These are phyloP conservation scores for Starmerella gropengiesseri DNA, from an alignment of 805 yeast species.

Conservation along the genomic window DNA sequence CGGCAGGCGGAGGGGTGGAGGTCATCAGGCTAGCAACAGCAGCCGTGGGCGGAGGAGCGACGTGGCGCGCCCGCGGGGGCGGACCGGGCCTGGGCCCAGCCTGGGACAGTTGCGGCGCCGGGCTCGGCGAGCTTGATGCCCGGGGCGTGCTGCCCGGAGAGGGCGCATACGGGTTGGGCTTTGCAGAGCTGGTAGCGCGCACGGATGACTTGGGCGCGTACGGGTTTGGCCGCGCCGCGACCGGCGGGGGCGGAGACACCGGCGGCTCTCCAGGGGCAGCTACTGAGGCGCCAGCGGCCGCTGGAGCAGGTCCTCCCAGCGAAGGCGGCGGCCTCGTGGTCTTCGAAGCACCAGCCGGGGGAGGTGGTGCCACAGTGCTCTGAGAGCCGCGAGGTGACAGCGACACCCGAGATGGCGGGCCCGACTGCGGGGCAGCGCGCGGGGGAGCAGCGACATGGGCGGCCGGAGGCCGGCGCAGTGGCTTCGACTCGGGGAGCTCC, in stretches of 20 bases:
- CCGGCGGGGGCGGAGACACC: slow-evolving; percentile 8
- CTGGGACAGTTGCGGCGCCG: too few species aligned
- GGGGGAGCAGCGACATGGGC: slow-evolving; percentile 17
- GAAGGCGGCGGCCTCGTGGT: slow-evolving; percentile 25
- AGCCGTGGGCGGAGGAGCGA: slow-evolving; percentile 12
- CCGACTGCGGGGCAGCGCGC: slow-evolving; percentile 4
- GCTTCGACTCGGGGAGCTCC: slow-evolving; percentile 14
- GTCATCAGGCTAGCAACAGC: too few species aligned
- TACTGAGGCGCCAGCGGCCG: slow-evolving; percentile 43
- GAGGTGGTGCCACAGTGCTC: slow-evolving; percentile 26
- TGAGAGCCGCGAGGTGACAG: slow-evolving; percentile 22
- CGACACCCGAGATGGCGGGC: slow-evolving; percentile 4
- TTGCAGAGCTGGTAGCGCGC: slow-evolving; percentile 7
- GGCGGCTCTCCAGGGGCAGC: too few species aligned
- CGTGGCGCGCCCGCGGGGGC: slow-evolving; percentile 6
- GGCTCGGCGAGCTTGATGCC: background rate
- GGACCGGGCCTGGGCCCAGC: slow-evolving; percentile 7
- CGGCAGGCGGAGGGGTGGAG: slow-evolving; percentile 5
- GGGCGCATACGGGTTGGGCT: slow-evolving; percentile 24
- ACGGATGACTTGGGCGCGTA: slow-evolving; percentile 31
- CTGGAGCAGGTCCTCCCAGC: slow-evolving; percentile 31
- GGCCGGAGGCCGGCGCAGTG: slow-evolving; percentile 22
- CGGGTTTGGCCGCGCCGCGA: slow-evolving; percentile 23
- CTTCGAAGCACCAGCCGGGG: background rate
- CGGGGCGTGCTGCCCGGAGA: slow-evolving; percentile 19